A percentile compares a stretch with the other conserved stretches of the same genome.
These are phyloP conservation scores for Chamaenerion angustifolium DNA, from an alignment of 345 rosid genomes.

Conservation along the genomic window DNA sequence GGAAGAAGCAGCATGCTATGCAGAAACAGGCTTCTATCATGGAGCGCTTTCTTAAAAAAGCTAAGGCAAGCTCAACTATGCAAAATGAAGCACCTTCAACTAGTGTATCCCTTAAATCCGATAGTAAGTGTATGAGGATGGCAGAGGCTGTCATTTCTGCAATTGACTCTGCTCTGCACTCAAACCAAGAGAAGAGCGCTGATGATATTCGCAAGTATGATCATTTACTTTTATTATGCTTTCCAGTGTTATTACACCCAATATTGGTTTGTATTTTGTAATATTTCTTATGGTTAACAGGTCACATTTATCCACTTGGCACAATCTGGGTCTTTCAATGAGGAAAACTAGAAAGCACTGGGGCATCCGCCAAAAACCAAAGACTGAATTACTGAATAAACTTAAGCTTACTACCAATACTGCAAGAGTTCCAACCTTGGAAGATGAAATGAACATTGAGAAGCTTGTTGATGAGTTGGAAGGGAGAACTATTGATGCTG, in stretches of 20 bases:
- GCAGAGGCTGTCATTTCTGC: constrained; percentile 25
- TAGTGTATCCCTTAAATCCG: constrained; percentile 9
- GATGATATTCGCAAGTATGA: constrained; percentile 55
- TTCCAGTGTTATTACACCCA: background rate
- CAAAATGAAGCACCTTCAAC: constrained; percentile 20
- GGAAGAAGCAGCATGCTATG: constrained; percentile 40
- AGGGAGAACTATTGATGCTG: constrained; percentile 24
- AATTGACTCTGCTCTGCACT: constrained; percentile 49
- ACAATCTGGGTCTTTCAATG: constrained; percentile 27
- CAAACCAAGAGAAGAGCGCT: constrained; percentile 25
- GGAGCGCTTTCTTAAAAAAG: constrained; percentile 71
- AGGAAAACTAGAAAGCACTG: constrained; percentile 38
- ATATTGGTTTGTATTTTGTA: constrained; percentile 9
- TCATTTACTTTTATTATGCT: background rate
- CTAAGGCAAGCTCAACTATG: constrained; percentile 24
- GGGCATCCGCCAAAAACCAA: constrained; percentile 71
- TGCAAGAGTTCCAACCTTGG: constrained; percentile 17
- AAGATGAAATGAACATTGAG: constrained; percentile 34
- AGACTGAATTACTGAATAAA: constrained; percentile 45
- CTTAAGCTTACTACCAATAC: constrained; percentile 45
- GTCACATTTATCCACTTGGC: constrained; percentile 69
- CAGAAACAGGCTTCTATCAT: constrained; percentile 84
- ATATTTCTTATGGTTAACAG: constrained; percentile 24
- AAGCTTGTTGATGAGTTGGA: constrained; percentile 37
- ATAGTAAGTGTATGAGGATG: constrained; percentile 19